These are phyloP conservation scores for Coniochaeta pulveracea DNA, from an alignment of 2,329 filamentous ascomycete genomes.

Conservation along the genomic window DNA sequence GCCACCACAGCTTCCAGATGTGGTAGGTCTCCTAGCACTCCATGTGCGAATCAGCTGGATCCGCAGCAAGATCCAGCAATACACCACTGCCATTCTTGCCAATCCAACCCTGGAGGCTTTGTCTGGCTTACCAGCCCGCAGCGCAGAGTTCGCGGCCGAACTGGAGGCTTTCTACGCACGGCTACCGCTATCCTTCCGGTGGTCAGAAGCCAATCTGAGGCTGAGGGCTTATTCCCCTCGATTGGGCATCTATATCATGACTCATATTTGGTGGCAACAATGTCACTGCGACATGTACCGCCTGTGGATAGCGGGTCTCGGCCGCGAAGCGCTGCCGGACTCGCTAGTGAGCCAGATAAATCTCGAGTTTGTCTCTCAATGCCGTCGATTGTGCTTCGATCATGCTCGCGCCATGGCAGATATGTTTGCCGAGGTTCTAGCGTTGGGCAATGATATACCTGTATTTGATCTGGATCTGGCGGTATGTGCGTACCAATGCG, in stretches of 20 bases:
- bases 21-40: constrained; percentile 42
- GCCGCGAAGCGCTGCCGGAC: constrained; percentile 33
- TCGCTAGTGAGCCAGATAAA: constrained; percentile 32
- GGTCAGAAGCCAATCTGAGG: constrained; percentile 43
- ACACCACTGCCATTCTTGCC: constrained; percentile 31
- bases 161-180: constrained; percentile 39
- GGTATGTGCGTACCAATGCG: constrained; percentile 44
- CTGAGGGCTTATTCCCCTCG: constrained; percentile 45
- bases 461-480: constrained; percentile 44
- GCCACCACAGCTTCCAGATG: constrained; percentile 34
- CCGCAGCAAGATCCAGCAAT: constrained; percentile 41
- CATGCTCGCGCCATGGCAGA: constrained; percentile 43
- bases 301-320: constrained; percentile 36
- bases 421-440: constrained; percentile 40
- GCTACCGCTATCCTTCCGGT: constrained; percentile 43
- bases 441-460: constrained; percentile 35
- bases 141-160: constrained; percentile 33
- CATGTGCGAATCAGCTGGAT: constrained; percentile 45
- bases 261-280: constrained; percentile 48
- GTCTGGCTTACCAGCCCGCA: constrained; percentile 30
- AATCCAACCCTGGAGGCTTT: constrained; percentile 31
- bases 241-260: constrained; percentile 47
- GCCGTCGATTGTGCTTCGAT: constrained; percentile 38
- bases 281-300: constrained; percentile 47
- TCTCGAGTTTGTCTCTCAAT: constrained; percentile 33